phyloP scores from a whole-genome alignment of 352 stramenopile genomes.

The Phytophthora tubulina region DNA sequence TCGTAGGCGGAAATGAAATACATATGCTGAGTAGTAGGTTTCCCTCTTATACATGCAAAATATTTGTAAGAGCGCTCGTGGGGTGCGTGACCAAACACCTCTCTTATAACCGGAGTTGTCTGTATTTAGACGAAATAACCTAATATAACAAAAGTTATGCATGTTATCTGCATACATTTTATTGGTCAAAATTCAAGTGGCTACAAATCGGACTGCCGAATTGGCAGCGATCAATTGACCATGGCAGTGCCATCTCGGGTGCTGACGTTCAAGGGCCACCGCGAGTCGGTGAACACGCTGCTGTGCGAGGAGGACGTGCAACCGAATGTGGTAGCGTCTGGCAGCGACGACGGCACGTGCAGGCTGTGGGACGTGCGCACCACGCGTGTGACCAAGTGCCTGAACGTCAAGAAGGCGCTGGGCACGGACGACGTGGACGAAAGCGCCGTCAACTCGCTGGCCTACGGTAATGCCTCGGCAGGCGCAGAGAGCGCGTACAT shows the following conservation, averaged over 20 bases:
- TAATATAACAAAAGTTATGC: no score
- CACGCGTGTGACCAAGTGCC: constrained; percentile 60
- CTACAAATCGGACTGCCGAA: not conserved
- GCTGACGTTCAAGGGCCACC: constrained; percentile 65
- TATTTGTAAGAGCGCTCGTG: no score
- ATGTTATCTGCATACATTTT: not conserved
- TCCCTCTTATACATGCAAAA: no score
- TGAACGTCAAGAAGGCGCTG: constrained; percentile 72
- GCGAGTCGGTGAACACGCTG: constrained; percentile 66
- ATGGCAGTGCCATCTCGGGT: constrained; percentile 37
- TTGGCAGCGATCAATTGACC: not conserved
- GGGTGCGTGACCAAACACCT: no score
- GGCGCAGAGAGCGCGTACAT: constrained; percentile 49
- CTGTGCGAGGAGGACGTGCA: constrained; percentile 64
- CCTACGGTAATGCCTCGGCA: constrained; percentile 49
- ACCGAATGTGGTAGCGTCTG: constrained; percentile 65
- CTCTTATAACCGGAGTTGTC: no score
- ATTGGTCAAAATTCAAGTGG: constrained; percentile 13
- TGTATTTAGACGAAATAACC: no score
- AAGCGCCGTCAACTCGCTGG: constrained; percentile 73
- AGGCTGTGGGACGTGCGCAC: constrained; percentile 79
- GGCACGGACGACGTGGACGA: constrained; percentile 43
- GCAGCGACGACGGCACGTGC: constrained; percentile 75
- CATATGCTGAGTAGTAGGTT: no score
- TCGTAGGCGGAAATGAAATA: no score